Evolutionary conservation across 768 basidiomycete species (phyloP), one percentile per base, ranked within the genome.

Genomic region (Pulveroboletus sp.): DNA sequence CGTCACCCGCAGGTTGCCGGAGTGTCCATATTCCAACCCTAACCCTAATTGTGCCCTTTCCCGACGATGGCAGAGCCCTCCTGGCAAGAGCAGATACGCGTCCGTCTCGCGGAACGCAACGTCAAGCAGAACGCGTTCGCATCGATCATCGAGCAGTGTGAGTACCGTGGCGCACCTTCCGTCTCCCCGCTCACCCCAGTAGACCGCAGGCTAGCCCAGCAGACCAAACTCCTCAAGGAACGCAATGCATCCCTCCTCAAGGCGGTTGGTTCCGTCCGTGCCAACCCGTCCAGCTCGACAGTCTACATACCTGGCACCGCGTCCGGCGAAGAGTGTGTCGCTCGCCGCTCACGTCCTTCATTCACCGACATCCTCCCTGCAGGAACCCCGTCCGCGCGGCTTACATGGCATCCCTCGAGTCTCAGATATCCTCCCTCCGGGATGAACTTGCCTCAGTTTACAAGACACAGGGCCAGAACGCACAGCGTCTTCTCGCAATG

Each of bases 381-480:
- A 92, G 88, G 56, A 89, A 92, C 64, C 85, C 91, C 22, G 86
- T 94, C 35, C 83, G 86, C 36, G 81, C 86, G 31, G 93, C 93
- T 14, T 92, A 95, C 68, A 83, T 94, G 68, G 75, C 85, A 1
- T 96, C 95, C 17, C 82, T 98, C 41, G 94, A 98, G 68, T 85
- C 88, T 5, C 93, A 97, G 64, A 89, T 98, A 67, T 91, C 92
- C 2, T 85, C 89, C 11, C 75, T 96, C 42, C 85, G 94, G 29
- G 88, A 90, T 58, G 95, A 98, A 67, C 78, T 97, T 43, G 91
- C 94, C 3, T 90, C 88, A 9, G 83, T 95, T 2, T 99, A 98
- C 76, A 94, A 95, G 68, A 90, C 92, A 0, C 94, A 98, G 55
- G 89, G 91, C 5, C 92, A 95, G 70, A 95, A 96, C 67, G 89